Evolutionary conservation across 805 yeast genomes (phyloP), one percentile per base, ranked within the genome.

Genomic region (Candida xyloterini): DNA sequence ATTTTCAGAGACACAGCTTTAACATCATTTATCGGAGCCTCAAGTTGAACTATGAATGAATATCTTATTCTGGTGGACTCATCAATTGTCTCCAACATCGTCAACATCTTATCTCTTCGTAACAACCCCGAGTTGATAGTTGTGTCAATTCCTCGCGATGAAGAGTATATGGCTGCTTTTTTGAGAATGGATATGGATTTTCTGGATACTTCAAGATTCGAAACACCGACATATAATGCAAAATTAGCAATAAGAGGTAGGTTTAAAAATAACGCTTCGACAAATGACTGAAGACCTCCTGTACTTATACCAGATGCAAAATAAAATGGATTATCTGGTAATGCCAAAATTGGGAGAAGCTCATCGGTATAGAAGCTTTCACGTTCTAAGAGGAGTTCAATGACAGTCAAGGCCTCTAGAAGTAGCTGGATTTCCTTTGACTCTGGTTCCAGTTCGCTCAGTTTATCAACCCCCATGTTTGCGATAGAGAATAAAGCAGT

Each of bases 61-160:
- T 75, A 76, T 44, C 84, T 76, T 27, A 91, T 84, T 48, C 90
- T 72, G 2, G 73, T 66, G 0, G 95, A 78, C 50, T 90, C 96
- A 49, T 86, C 86, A 23, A 84, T 76, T 11, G 89, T 81, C 51
- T 81, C 84, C 38, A 84, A 71, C 27, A 85, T 71, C 0, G 87
- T 79, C 33, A 90, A 60, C 10, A 91, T 62, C 48, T 89, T 76
- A 46, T 80, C 81, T 38, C 70, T 76, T 8, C 71, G 70, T 13
- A 68, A 62, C 25, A 76, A 57, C 7, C 44, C 30, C 18, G 50
- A 38, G 3, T 49, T 43, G 3, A 43, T 24, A 7, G 50, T 31
- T 1, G 56, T 38, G 6, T 51, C 47, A 7, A 35, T 52, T 13
- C 59, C 56, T 10, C 52, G 56, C 24, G 82, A 81, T 32, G 70